Conservation (phyloP, 208 protist genomes). For the Trypanosoma conorhini region DNA sequence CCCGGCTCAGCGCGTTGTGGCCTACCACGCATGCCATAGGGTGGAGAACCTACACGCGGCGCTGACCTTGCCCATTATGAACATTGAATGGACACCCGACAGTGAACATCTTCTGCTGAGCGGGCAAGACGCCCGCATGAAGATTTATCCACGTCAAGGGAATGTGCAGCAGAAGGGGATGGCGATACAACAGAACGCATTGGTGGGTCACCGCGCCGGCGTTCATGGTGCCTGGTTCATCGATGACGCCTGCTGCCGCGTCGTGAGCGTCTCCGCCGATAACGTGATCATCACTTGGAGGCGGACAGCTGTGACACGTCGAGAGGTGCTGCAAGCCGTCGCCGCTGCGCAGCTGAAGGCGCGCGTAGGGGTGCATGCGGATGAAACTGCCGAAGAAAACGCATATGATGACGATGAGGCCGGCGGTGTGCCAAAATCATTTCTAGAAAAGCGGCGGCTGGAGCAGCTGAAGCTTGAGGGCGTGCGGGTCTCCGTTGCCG, state of each 20-base stretch:
- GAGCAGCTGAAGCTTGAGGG: constrained; percentile 79
- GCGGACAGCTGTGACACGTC: constrained; percentile 61
- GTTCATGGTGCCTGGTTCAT: constrained; percentile 91
- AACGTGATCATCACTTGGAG: constrained; percentile 85
- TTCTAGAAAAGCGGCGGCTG: constrained; percentile 75
- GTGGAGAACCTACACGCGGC: constrained; percentile 84
- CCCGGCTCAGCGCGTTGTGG: constrained; percentile 79
- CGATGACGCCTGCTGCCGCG: constrained; percentile 37
- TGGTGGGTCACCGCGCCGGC: constrained; percentile 85
- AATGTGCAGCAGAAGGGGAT: constrained; percentile 69
- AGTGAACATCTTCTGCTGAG: constrained; percentile 84
- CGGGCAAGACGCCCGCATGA: constrained; percentile 88
- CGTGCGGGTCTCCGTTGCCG: constrained; percentile 71
- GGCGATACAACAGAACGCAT: constrained; percentile 72
- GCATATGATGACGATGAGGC: constrained; percentile 43
- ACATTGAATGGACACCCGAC: constrained; percentile 84
- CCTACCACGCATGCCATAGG: constrained; percentile 86
- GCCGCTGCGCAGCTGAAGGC: constrained; percentile 68
- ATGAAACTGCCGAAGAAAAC: constrained; percentile 22
- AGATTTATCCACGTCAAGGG: constrained; percentile 83
- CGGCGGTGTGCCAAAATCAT: constrained; percentile 56
- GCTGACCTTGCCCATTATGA: constrained; percentile 75
- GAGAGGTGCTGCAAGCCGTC: constrained; percentile 83
- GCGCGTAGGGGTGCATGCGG: constrained; percentile 23
- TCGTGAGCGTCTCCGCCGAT: constrained; percentile 81